These are phyloP conservation scores for Tetrapisispora namnaoensis DNA, from an alignment of 805 yeast species.

Conservation along the genomic window DNA sequence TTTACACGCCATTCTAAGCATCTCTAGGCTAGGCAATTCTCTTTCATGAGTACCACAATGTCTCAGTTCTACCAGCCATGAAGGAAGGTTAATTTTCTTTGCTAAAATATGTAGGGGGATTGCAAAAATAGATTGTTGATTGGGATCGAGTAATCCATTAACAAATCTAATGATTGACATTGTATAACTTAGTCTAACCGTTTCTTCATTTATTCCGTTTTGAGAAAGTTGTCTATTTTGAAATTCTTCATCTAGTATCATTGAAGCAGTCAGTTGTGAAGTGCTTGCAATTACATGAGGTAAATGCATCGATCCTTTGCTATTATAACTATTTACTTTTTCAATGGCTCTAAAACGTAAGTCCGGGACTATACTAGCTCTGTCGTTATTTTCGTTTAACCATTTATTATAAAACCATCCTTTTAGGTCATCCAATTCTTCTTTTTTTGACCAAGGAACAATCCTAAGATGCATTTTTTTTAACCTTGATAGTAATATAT, in stretches of 20 bases:
- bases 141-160: slow-evolving; percentile 82
- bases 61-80: slow-evolving; percentile 77
- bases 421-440: slow-evolving; percentile 39
- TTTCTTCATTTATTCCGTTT: slow-evolving; percentile 6
- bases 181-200: slow-evolving; percentile 46
- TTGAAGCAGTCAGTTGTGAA: slow-evolving; percentile 43
- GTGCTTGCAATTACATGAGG: slow-evolving; percentile 72
- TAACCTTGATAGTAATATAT: too few species aligned
- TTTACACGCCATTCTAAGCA: slow-evolving; percentile 49
- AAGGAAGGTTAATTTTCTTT: slow-evolving; percentile 54
- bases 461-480: slow-evolving; percentile 19
- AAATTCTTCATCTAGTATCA: slow-evolving; percentile 33
- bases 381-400: slow-evolving; percentile 2
- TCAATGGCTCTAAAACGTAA: slow-evolving; percentile 38
- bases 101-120: slow-evolving; percentile 74
- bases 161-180: slow-evolving; percentile 79
- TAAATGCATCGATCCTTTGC: slow-evolving; percentile 45
- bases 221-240: slow-evolving; percentile 21
- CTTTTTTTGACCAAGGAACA: slow-evolving; percentile 31
- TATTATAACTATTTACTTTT: slow-evolving; percentile 41
- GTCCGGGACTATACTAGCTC: slow-evolving; percentile 2
- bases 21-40: slow-evolving; percentile 54
- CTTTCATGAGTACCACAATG: slow-evolving; percentile 88
- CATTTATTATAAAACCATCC: slow-evolving; percentile 43
- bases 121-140: slow-evolving; percentile 70